Evolutionary conservation across 2,329 filamentous ascomycete species (phyloP).

Genomic region (Emydomyces testavorans): DNA sequence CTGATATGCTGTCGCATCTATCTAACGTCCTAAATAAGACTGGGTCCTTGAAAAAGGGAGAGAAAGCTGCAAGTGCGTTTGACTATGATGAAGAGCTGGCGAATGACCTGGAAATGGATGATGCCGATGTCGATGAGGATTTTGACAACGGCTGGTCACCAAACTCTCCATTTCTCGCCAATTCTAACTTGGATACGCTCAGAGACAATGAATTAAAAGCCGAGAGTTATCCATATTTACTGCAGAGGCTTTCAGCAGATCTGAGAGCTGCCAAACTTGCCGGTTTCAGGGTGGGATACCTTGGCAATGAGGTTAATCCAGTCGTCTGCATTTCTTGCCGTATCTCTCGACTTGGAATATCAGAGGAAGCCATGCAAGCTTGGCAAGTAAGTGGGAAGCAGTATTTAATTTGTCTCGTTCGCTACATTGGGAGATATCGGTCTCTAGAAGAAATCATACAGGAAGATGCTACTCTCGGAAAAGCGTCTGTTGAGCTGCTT

Average conservation of each 20-base stretch:
- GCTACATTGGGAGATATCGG: slow-evolving; percentile 52
- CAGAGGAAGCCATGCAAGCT: slow-evolving; percentile 61
- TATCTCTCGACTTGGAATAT: slow-evolving; percentile 58
- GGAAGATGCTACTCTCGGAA: slow-evolving; percentile 28
- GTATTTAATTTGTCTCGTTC: slow-evolving; percentile 63
- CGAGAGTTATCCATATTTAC: slow-evolving; percentile 12
- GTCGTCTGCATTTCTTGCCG: slow-evolving; percentile 57
- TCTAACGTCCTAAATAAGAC: slow-evolving; percentile 29
- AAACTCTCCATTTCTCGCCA: slow-evolving; percentile 4
- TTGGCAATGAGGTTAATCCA: slow-evolving; percentile 43
- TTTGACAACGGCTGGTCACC: slow-evolving; percentile 28
- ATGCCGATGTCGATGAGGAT: slow-evolving; percentile 22
- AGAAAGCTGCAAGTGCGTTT: slow-evolving; percentile 21
- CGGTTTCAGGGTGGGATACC: slow-evolving; percentile 59
- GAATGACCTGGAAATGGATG: slow-evolving; percentile 6
- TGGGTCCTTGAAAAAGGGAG: slow-evolving; percentile 19
- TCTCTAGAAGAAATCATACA: slow-evolving; percentile 44
- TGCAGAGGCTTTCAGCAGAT: slow-evolving; percentile 45
- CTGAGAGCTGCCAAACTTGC: slow-evolving; percentile 49
- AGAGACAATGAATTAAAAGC: neutral
- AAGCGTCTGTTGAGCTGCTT: slow-evolving; percentile 45
- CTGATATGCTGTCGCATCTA: slow-evolving; percentile 40
- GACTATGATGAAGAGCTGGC: slow-evolving; percentile 31
- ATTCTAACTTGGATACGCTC: neutral
- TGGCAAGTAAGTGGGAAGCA: slow-evolving; percentile 59